Evolutionary conservation across 1,284 basidiomycete species (phyloP), one percentile per base, ranked within the genome.

Genomic region (Apiotrichum domesticum): DNA sequence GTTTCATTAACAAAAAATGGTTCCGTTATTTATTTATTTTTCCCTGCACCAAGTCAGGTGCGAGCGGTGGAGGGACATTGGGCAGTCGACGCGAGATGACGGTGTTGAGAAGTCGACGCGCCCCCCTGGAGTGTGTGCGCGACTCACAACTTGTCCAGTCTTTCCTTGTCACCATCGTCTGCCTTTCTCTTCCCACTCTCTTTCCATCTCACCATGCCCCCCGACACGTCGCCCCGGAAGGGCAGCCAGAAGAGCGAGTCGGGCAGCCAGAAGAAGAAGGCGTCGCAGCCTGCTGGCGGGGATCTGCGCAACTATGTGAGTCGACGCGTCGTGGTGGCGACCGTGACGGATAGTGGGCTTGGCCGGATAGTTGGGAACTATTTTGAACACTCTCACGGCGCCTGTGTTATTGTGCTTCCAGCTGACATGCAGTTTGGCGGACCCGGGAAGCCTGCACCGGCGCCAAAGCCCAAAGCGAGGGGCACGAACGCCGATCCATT

Each of bases 231-330:
- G 5, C 59, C 62, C 5, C 49, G 54, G 13, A 57, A 64, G 55
- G 57, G 50, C 47, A 59, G 46, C 29, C 49, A 59, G 48, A 47
- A 50, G 45, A 44, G 46, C 13, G 52, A 47, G 10, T 4, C 42
- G 37, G 51, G 35, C 15, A 49, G 48, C 42, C 15, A 34, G 21
- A 37, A 45, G 35, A 54, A 54, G 55, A 57, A 56, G 52, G 29
- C 7, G 32, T 47, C 48, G 10, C 35, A 57, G 6, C 42, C 63
- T 1, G 51, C 49, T 2, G 67, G 65, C 10, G 37, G 13, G 2
- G 68, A 68, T 55, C 65, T 69, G 43, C 52, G 69, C n/a, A 58
- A 46, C 45, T 68, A 65, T 52, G 68, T 69, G 55, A 46, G 68
- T 39, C 11, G 13, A 9, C 10, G 37, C 32, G 48, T 35, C 35